These are phyloP conservation scores for Hapsidospora chrysogenum DNA, from an alignment of 495 filamentous ascomycete genomes.

Conservation along the genomic window DNA sequence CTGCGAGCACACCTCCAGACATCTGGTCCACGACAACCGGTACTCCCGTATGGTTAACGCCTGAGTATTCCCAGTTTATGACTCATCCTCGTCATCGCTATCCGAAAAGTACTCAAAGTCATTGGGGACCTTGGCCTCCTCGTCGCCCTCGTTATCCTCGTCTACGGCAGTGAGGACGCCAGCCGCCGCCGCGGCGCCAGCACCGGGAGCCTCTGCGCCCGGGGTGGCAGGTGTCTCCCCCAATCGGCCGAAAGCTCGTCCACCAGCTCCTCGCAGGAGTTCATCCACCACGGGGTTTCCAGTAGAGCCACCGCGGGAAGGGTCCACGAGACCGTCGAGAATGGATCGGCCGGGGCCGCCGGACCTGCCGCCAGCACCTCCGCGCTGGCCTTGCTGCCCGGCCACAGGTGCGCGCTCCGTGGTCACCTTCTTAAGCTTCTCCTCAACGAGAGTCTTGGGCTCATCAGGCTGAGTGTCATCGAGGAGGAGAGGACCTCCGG, in stretches of 20 bases:
- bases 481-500: slow-evolving; percentile 81
- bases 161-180: slow-evolving; percentile 69
- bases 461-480: slow-evolving; percentile 72
- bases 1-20: too few species aligned
- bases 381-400: slow-evolving; percentile 10
- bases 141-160: slow-evolving; percentile 69
- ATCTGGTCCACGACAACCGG: too few species aligned
- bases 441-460: slow-evolving; percentile 61
- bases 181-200: slow-evolving; percentile 57
- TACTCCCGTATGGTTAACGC: too few species aligned
- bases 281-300: slow-evolving; percentile 13
- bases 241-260: background rate
- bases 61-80: too few species aligned
- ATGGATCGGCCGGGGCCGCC: slow-evolving; percentile 5
- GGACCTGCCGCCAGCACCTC: slow-evolving; percentile 3
- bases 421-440: slow-evolving; percentile 68
- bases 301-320: slow-evolving; percentile 1
- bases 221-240: background rate
- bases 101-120: slow-evolving; percentile 83
- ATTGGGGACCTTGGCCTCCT: slow-evolving; percentile 62
- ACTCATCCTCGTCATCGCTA: slow-evolving; percentile 41
- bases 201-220: slow-evolving; percentile 10
- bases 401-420: slow-evolving; percentile 42
- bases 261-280: slow-evolving; percentile 9
- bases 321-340: slow-evolving; percentile 6